Conservation (phyloP, 1,284 basidiomycete species). For the Cryptococcus sp. region DNA sequence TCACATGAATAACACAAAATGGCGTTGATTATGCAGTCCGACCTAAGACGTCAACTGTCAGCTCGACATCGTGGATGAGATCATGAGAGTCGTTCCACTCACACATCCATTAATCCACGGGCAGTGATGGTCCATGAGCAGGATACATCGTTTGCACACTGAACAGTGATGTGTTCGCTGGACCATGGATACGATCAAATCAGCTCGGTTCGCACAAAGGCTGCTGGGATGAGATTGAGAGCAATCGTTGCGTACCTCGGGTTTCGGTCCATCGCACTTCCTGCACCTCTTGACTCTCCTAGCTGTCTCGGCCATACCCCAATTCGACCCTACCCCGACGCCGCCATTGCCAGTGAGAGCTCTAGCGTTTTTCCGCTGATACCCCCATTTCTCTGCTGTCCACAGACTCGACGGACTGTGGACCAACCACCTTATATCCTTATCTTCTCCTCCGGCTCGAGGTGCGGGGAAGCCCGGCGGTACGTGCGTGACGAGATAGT, state of each 20-base stretch:
- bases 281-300: slow-evolving; percentile 62
- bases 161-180: slow-evolving; percentile 94
- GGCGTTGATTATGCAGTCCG: slow-evolving; percentile 90
- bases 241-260: slow-evolving; percentile 83
- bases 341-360: slow-evolving; percentile 14
- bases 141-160: slow-evolving; percentile 85
- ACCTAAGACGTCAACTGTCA: slow-evolving; percentile 54
- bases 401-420: slow-evolving; percentile 26
- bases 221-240: background rate
- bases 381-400: slow-evolving; percentile 38
- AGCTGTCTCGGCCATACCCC: slow-evolving; percentile 7
- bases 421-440: slow-evolving; percentile 34
- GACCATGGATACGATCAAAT: background rate
- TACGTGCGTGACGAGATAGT: slow-evolving; percentile 78
- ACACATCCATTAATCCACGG: slow-evolving; percentile 94
- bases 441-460: slow-evolving; percentile 20
- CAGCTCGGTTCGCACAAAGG: background rate
- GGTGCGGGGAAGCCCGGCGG: slow-evolving; percentile 67
- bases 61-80: background rate
- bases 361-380: slow-evolving; percentile 11
- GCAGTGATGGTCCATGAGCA: slow-evolving; percentile 95
- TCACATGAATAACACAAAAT: slow-evolving; percentile 93
- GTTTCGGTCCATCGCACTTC: slow-evolving; percentile 70
- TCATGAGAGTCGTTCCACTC: slow-evolving; percentile 18
- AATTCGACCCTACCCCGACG: slow-evolving; percentile 9